Base-by-base conservation (phyloP, 2,329 filamentous ascomycete species). In the Fusarium kyushuense region DNA sequence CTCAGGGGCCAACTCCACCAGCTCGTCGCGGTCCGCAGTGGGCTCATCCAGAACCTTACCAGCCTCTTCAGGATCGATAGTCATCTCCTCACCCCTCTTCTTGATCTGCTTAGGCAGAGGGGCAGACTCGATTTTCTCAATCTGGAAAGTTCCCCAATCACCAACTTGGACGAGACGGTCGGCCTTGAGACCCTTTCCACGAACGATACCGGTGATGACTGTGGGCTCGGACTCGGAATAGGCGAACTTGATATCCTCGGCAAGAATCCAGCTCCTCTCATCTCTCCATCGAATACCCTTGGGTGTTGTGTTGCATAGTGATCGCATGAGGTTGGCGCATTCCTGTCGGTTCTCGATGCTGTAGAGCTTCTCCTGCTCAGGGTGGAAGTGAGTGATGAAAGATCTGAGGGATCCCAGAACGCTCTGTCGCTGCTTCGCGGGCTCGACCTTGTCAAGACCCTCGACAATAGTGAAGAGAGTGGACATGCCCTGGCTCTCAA, bases 251-350 rank as follows among this genome's bases (percentile, higher is more conserved):
- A 97, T 84, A 29, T 94, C 87, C 69, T 99, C 96, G 6, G 95
- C 88, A 58, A 97, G 82, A 90, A 99, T 93, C 92, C 96, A 99
- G 73, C 94, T 97, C 71, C 96, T 87, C 69, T 97, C 93, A 53
- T 99, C 96, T 72, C 96, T 89, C 96, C 96, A 99, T 67, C 90
- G 84, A n/a, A 99, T 88, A 1, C 96, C 96, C 81, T 97, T 98
- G 13, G 96, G 95, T 42, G 91, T 94, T 35, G 92, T 93, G 68
- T 90, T 97, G 84, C 96, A 99, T 17, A 99, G 82, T 29, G 94
- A 95, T 53, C 96, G 88, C 79, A 98, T 92, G 36, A 97, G 83
- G 76, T 97, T 98, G 52, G 93, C 88, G 76, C 92, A 95, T 77
- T 99, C 96, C 76, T 97, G 94, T 75, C 92, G 87, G 65, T 88